Conservation (phyloP, 768 basidiomycete species). For the Suillus hirtellus region DNA sequence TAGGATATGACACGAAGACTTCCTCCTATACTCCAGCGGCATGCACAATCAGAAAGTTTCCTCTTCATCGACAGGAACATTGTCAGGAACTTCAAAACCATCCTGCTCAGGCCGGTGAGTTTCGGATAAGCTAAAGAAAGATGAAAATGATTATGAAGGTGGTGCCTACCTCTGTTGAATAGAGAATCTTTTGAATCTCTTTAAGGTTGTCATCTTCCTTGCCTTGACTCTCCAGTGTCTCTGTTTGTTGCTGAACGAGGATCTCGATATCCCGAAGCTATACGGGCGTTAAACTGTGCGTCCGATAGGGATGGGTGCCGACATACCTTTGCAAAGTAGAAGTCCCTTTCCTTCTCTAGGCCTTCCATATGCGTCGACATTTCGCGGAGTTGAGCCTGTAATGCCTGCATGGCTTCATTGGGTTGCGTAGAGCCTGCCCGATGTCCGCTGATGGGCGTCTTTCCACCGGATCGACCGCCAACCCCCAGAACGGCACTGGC, state of each 20-base stretch:
- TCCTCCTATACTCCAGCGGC: slow-evolving; percentile 12
- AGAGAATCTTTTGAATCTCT: slow-evolving; percentile 90
- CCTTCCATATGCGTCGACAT: slow-evolving; percentile 82
- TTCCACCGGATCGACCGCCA: slow-evolving; percentile 57
- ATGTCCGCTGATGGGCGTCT: slow-evolving; percentile 71
- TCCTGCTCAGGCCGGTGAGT: slow-evolving; percentile 51
- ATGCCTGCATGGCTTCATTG: slow-evolving; percentile 62
- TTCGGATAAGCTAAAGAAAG: slow-evolving; percentile 14
- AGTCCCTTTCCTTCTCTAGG: slow-evolving; percentile 95
- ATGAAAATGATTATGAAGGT: slow-evolving; percentile 5
- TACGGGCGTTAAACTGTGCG: slow-evolving; percentile 12
- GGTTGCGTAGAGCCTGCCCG: slow-evolving; percentile 66
- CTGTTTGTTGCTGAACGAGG: slow-evolving; percentile 79
- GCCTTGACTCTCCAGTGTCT: slow-evolving; percentile 55
- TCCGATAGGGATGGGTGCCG: background rate
- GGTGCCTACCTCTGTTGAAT: slow-evolving; percentile 82
- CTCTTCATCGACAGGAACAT: slow-evolving; percentile 64
- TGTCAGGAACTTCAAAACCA: slow-evolving; percentile 89
- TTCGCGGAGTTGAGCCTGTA: slow-evolving; percentile 81
- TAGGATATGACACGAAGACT: slow-evolving; percentile 15
- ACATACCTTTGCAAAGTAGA: slow-evolving; percentile 95
- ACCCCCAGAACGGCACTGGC: slow-evolving; percentile 33
- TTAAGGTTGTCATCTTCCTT: slow-evolving; percentile 62
- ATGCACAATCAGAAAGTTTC: slow-evolving; percentile 62
- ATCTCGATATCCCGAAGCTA: slow-evolving; percentile 97